These are phyloP conservation scores for Populus deltoides DNA, from an alignment of 345 rosid species.

Conservation along the genomic window DNA sequence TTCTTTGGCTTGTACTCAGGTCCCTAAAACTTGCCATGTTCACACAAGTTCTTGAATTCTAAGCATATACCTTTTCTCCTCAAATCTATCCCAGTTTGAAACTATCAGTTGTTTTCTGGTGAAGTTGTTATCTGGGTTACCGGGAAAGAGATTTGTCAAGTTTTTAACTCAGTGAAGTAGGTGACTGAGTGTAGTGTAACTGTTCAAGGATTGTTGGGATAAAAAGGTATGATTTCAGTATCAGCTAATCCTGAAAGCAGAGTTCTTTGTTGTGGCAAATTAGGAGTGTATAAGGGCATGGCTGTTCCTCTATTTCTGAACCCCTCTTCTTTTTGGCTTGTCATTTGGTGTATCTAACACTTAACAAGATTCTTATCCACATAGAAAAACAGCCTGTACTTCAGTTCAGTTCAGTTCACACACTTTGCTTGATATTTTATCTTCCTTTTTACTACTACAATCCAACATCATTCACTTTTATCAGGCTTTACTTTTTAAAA, in stretches of 20 bases:
- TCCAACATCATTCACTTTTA: not conserved
- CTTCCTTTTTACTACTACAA: not conserved
- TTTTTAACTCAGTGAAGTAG: constrained; percentile 1
- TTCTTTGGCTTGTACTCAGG: not conserved
- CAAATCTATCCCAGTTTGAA: not conserved
- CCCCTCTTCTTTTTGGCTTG: not conserved
- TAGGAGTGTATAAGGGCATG: too few species aligned
- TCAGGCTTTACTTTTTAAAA: not conserved
- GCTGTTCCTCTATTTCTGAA: not conserved
- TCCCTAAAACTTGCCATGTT: not conserved
- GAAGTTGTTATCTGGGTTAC: not conserved
- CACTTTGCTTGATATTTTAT: not conserved
- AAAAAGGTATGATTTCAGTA: not conserved
- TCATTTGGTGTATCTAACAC: not conserved
- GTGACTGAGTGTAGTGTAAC: constrained; percentile 5
- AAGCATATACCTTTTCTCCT: not conserved
- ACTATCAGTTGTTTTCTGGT: not conserved
- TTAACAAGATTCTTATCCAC: not conserved
- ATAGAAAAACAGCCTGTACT: not conserved
- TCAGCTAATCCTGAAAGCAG: not conserved
- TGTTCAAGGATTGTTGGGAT: constrained; percentile 29
- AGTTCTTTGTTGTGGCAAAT: not conserved
- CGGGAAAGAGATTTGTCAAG: not conserved
- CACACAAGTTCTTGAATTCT: not conserved
- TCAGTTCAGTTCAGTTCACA: not conserved